Evolutionary conservation across 2,329 filamentous ascomycete genomes (phyloP), one percentile per base, ranked within the genome.

Genomic region (Phaeoacremonium minimum): DNA sequence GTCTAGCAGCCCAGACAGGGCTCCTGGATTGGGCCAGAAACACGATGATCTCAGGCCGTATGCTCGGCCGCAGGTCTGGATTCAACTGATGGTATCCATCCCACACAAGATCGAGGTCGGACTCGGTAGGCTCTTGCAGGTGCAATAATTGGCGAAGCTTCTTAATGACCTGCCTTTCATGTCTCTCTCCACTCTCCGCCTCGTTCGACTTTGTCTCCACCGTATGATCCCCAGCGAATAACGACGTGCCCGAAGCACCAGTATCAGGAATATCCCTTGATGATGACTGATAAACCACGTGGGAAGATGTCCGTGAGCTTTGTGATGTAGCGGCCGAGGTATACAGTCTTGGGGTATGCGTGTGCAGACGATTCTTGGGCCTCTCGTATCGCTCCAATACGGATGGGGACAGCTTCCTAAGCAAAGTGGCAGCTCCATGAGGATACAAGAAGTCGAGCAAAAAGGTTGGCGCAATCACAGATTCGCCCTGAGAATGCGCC

Each of bases 371-470:
- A 26, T 9, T 33, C 30, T 43, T 36, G 16, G 38, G 36, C 11
- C 43, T 30, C 16, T 49, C 47, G 18, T 50, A 36, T 4, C 44
- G 45, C 20, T 47, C 42, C 8, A 40, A 18, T 3, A 46, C 31
- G 6, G 37, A 42, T 2, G 47, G 47, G 8, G 44, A 48, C 33
- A 56, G 46, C 18, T 61, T 63, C 29, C 65, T 64, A 41, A 73
- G 46, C 5, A 71, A 55, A 12, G 63, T 55, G 11, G 66, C 38
- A 9, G 70, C 62, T 8, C 64, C 65, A 20, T 48, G 64, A 5
- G 74, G 74, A 35, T 77, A 77, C 7, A 78, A 54, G 36, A 78
- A 78, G 51, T 78, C 75, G 51, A 79, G 66, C 32, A 74, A 55
- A 37, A 75, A 69, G 7, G 63, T 49, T 5, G 73, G 75, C 18